Percentiles rank a stretch among this genome's conserved stretches.
Evolutionary conservation across 495 filamentous ascomycete species (phyloP).

Genomic region (Podospora appendiculata): DNA sequence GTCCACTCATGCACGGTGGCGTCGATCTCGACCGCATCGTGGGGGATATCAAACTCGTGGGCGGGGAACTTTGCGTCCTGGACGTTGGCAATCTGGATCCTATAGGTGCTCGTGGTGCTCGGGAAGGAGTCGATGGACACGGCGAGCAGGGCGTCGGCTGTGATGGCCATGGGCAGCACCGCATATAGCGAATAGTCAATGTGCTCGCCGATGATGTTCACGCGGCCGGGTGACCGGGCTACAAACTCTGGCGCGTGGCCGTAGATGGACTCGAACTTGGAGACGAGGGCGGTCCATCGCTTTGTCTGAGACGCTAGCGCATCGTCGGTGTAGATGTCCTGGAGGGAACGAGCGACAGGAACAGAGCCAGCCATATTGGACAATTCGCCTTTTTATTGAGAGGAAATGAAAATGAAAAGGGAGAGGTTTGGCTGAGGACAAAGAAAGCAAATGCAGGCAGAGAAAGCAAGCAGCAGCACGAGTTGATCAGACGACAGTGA

Average conservation of each 20-base stretch:
- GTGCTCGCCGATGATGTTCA: constrained; percentile 98
- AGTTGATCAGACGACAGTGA: neutral
- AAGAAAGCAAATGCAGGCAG: neutral
- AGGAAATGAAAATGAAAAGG: neutral
- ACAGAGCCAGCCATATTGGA: constrained; percentile 48
- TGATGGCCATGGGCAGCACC: constrained; percentile 91
- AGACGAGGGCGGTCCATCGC: constrained; percentile 66
- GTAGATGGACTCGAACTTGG: constrained; percentile 67
- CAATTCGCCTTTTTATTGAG: neutral
- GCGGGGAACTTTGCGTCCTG: constrained; percentile 66
- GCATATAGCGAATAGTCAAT: constrained; percentile 98
- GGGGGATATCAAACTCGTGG: constrained; percentile 66
- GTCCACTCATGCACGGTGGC: constrained; percentile 85
- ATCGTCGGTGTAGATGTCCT: constrained; percentile 62
- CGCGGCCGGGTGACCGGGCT: constrained; percentile 81
- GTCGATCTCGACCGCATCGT: constrained; percentile 68
- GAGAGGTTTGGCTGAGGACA: neutral
- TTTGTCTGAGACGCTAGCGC: constrained; percentile 45
- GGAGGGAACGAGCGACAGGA: constrained; percentile 49
- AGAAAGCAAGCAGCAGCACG: neutral
- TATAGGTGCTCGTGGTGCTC: constrained; percentile 25
- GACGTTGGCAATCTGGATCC: constrained; percentile 65
- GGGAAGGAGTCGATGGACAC: constrained; percentile 53
- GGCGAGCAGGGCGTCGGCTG: constrained; percentile 81
- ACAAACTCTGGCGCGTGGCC: constrained; percentile 69